Percentiles rank a stretch among this genome's conserved stretches.
These are phyloP conservation scores for Calocera viscosa DNA, from an alignment of 768 basidiomycete species.

Conservation along the genomic window DNA sequence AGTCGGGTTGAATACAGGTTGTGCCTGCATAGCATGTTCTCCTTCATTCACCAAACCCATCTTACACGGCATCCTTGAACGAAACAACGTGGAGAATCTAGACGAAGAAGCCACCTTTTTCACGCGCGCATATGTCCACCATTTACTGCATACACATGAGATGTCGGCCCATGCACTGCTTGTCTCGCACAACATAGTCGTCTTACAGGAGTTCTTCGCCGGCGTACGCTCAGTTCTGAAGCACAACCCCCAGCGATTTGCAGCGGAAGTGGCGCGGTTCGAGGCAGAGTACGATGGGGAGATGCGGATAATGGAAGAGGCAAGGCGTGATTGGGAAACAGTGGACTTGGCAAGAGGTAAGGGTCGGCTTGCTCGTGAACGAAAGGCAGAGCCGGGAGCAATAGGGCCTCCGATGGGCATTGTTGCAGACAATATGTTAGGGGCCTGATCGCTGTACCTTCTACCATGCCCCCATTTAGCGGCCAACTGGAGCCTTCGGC, in stretches of 20 bases:
- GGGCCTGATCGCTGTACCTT: too few species aligned
- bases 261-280: constrained; percentile 42
- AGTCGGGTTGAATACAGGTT: constrained; percentile 3
- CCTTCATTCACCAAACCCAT: constrained; percentile 18
- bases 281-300: constrained; percentile 39
- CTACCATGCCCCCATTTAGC: background rate
- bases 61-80: constrained; percentile 19
- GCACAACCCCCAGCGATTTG: constrained; percentile 8
- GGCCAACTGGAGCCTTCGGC: background rate
- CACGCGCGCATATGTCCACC: constrained; percentile 63
- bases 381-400: constrained; percentile 27
- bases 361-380: constrained; percentile 58
- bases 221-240: constrained; percentile 37
- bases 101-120: constrained; percentile 20
- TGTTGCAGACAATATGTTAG: too few species aligned
- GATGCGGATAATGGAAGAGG: constrained; percentile 38
- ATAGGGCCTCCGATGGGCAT: background rate
- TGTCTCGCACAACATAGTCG: constrained; percentile 58
- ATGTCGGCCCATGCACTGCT: constrained; percentile 75
- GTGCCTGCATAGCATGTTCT: constrained; percentile 24
- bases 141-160: constrained; percentile 77
- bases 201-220: constrained; percentile 52
- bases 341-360: constrained; percentile 65
- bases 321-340: constrained; percentile 44
- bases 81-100: background rate